Conservation (phyloP, 441 rosid species). For the Codiaeum variegatum region DNA sequence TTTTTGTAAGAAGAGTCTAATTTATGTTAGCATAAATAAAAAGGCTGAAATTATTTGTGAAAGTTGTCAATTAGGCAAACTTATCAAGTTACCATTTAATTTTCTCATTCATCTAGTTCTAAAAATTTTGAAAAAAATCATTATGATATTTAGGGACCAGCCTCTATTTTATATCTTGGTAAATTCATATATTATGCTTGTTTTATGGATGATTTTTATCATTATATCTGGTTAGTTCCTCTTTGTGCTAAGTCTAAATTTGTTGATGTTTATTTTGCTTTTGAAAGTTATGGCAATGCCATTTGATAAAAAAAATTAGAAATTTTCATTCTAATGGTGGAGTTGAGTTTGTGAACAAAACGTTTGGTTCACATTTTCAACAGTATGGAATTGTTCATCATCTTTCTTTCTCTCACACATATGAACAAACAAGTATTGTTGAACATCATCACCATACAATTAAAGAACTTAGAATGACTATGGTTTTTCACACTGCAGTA, state of each 20-base stretch:
- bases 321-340: neutral
- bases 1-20: neutral
- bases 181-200: too few species aligned
- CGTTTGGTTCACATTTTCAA: neutral
- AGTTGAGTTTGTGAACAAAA: neutral
- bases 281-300: neutral
- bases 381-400: neutral
- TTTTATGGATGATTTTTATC: too few species aligned
- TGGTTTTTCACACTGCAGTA: neutral
- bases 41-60: neutral
- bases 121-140: too few species aligned
- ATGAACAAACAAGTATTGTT: neutral
- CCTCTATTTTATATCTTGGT: too few species aligned
- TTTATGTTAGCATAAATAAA: neutral
- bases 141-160: too few species aligned
- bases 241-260: neutral
- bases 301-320: neutral
- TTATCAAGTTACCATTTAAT: neutral
- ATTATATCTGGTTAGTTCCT: neutral
- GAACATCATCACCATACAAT: neutral
- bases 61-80: constrained; percentile 4
- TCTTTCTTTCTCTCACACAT: neutral
- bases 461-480: neutral
- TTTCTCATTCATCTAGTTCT: neutral
- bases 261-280: neutral